Conservation (phyloP, 148 eudicot species). For the Vaccinium darrowii region DNA sequence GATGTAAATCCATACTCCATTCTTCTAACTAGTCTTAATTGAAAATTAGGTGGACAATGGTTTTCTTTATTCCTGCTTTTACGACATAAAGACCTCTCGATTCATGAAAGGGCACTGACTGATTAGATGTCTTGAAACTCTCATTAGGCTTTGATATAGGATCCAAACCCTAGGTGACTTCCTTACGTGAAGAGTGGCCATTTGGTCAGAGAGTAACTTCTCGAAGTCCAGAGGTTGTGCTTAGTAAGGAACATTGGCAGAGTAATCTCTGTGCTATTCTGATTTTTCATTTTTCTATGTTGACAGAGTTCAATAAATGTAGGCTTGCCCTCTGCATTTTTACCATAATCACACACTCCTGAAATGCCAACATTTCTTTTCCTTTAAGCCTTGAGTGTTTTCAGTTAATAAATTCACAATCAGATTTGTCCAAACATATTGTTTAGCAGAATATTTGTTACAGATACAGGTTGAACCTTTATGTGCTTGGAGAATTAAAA, state of each 20-base stretch:
- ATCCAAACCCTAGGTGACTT: too few species aligned
- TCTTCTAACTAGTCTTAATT: not conserved
- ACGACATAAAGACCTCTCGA: not conserved
- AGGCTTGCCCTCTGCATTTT: too few species aligned
- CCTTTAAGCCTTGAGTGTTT: not conserved
- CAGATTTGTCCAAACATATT: not conserved
- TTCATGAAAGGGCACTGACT: not conserved
- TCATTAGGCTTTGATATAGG: too few species aligned
- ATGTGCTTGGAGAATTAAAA: too few species aligned
- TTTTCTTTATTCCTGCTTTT: not conserved
- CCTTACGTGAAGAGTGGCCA: too few species aligned
- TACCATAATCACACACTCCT: too few species aligned
- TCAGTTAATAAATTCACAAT: not conserved
- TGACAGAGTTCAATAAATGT: not conserved
- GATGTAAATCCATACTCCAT: not conserved
- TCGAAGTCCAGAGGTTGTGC: not conserved
- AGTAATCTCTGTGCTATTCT: not conserved
- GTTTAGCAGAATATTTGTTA: not conserved
- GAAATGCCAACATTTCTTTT: not conserved
- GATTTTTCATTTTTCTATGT: not conserved
- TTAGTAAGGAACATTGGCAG: not conserved
- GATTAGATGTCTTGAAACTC: not conserved
- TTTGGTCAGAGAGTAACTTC: not conserved
- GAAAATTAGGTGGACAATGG: not conserved
- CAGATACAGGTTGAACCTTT: not conserved